Base-by-base conservation (phyloP, 106 monocot species). In the Xerophyta viscosa region DNA sequence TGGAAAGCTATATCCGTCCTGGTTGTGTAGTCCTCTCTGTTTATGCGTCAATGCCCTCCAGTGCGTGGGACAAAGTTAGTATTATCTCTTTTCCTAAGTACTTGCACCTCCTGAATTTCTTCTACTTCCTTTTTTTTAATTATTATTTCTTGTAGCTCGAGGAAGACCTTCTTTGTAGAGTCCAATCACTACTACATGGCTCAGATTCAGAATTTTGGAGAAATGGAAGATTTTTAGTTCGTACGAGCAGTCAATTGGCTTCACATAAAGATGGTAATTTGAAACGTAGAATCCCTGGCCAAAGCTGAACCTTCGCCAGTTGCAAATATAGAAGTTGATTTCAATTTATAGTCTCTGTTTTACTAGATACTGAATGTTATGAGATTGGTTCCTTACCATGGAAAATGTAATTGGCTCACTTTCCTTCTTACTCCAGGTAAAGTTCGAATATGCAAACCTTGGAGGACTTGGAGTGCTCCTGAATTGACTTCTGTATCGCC, bases 1-100 rank as follows among this genome's bases (percentile, higher is more conserved):
- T 99, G 71, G 98, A 99, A 57, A 83, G 98, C 66, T 99, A 99
- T 61, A 99, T 90, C 57, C 64, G 98, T 24, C 98, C 98, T 48
- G 98, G 98, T 42, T 99, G 98, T 64, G 74, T 99, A 10, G 79
- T 99, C 26, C 46, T 99, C 36, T 86, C 98, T 6, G 15, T 99
- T 47, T 99, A 99, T 75, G 20, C 77, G 31, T 90, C 74, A 23
- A 86, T 99, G 98, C 41, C 86, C 50, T 54, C 72, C 3, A 46
- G 62, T 49, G 76, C 80, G 21, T 90, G 98, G 98, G 79, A 80
- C 46, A 80, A 48, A 48, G 31, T 63, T 13, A 46, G 46, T 6
- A 19, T 13, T 0, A 17, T 19, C 3, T 3, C 43, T 46, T 17
- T n/a, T n/a, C n/a, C n/a, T n/a, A n/a, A n/a, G n/a, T n/a, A n/a